Base-by-base conservation (phyloP, 306 rosid species). In the Quercus aquifolioides region DNA sequence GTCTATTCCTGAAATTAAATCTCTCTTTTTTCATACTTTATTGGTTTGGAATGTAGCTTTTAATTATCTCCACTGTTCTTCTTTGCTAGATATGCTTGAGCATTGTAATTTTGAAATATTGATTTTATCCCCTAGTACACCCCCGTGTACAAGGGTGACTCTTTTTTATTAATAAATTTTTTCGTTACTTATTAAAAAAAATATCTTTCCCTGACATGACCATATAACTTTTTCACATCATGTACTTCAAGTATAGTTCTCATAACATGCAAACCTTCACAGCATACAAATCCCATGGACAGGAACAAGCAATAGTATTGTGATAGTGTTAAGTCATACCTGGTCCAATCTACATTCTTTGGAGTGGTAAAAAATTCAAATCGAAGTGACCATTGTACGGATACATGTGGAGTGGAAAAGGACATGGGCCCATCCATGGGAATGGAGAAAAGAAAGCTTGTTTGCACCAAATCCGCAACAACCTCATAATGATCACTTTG, bases 351-450 rank as follows among this genome's bases (percentile, higher is more conserved):
- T 59, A 91, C 82, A 85, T 86, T 87, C 89, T 89, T 96, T 9
- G 96, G 99, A 69, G 97, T 93, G 81, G 96, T 93, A 79, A 86
- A 89, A 86, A 96, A 93, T 80, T 96, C 99, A 83, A 96, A 96
- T 51, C 99, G 97, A 80, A 96, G 99, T 69, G 87, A 92, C 99
- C 99, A 96, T 80, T 87, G 92, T 71, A 96, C 94, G 75, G 97
- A 88, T 77, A 96, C 97, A 68, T 85, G 96, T 58, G 96, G 93
- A 87, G 99, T 96, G 80, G 97, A 87, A 89, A 96, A 93, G 33
- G 97, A 91, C 99, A 96, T 96, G 21, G 99, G 99, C 55, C 99
- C 99, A 86, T 96, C 98, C 96, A 87, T 90, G 41, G 99, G 99
- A 78, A 96, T 84, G 43, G 99, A 96, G 75, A 96, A 96, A n/a